Evolutionary conservation across 2,329 filamentous ascomycete genomes (phyloP), one percentile per base, ranked within the genome.

Genomic region (Hirsutella thompsonii): DNA sequence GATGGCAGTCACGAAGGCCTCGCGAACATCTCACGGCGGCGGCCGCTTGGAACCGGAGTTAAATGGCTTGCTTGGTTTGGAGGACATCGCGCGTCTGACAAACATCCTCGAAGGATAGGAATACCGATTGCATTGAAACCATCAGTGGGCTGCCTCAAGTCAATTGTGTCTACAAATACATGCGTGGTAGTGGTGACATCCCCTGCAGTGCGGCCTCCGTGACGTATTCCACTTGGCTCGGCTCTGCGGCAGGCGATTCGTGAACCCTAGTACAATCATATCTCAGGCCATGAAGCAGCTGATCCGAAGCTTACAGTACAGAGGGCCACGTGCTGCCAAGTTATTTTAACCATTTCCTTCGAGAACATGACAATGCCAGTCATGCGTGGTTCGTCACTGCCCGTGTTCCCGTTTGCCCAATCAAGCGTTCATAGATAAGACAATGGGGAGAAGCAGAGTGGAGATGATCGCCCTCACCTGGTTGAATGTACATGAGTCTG

Each of bases 41-140:
- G 60, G 60, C 59, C 59, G 58, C 61, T 64, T 60, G 61, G 60
- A 63, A 64, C 55, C 53, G 63, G 63, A 64, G 62, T 66, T 63
- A 59, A 57, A 60, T 59, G 61, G 60, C 58, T 61, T 63, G 60
- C 60, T 64, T 61, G 61, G 56, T 59, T 63, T 62, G 57, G 53
- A 57, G 59, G 59, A 56, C 55, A 60, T 59, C 51, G 59, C 59
- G 55, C 57, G 54, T 62, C 55, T 62, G 56, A 62, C 59, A 57
- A 63, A 58, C 54, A 56, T 63, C 55, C 58, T 59, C 53, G 54
- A 56, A 57, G 55, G 55, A 61, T 66, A 65, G 61, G 63, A 66
- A 62, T 63, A 60, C 56, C 55, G 39, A 63, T 56, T 60, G 52
- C 56, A 61, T 57, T 61, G 58, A 52, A 58, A 50, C 54, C 52